Base-by-base conservation (phyloP, 108 stramenopile species). In the Skeletonema menzelii region DNA sequence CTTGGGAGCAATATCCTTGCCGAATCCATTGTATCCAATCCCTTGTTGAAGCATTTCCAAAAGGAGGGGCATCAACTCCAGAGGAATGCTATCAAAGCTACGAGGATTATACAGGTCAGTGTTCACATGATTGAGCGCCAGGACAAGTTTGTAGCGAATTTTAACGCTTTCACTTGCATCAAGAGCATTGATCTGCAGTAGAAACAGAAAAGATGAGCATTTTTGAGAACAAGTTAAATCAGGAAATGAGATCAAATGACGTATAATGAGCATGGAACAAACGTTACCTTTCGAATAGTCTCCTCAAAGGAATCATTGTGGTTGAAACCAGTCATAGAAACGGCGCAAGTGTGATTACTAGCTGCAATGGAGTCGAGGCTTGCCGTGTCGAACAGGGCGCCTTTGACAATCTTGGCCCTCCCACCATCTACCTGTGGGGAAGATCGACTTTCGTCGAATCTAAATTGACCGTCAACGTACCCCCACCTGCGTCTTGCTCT, bases 131-230 rank as follows among this genome's bases (percentile, higher is more conserved):
- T 31, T 60, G 27, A 59, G 26, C 5, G 59, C 59, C 34, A 60
- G 8, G 27, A 60, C 30, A 11, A 60, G 2, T 35, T 60, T 60
- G 30, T 34, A 60, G 34, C 59, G 59, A 60, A 60, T 60, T 20
- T 60, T 60, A 0, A 1, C 0, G 0, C 59, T 32, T 19, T 60
- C 59, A 14, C 8, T 17, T 7, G 19, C 30, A 2, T 31, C 59
- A 31, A 60, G 31, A 17, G 34, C 28, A 35, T 60, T 60, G 59
- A 60, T 35, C 34, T 59, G 59, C 5, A 3, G 20, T 27, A 32
- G 55, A 56, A 8, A 35, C 1, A 8, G 34, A 15, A 17, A 15
- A 17, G 44, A 17, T 2, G 44, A 19, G 30, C 30, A 30, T 30
- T 2, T 19, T 2, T 19, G 19, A 22, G 58, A 1, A 15, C 15